Evolutionary conservation across 1,139 yeast species (phyloP).

Genomic region (Yamadazyma sp.): DNA sequence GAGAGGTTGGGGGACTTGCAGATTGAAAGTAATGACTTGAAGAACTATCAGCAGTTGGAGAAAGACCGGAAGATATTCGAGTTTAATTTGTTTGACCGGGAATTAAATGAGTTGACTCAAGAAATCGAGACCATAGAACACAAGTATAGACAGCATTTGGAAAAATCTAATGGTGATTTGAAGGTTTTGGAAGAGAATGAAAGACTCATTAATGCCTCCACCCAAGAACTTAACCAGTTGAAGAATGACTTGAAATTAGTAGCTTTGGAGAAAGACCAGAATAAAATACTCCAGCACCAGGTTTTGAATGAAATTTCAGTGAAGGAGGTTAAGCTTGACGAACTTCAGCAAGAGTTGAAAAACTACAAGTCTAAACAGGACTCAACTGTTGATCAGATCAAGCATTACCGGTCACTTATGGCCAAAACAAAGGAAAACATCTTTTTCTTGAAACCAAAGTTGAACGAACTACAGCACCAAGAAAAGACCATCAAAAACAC

Average conservation of each 20-base stretch:
- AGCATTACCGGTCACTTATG: conserved; percentile 21
- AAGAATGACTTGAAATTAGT: conserved; percentile 39
- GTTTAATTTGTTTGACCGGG: conserved; percentile 76
- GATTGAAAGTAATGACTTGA: conserved; percentile 75
- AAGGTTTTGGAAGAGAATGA: conserved; percentile 51
- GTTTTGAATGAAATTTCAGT: conserved; percentile 38
- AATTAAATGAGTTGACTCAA: conserved; percentile 59
- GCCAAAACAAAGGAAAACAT: conserved; percentile 23
- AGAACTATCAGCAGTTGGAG: conserved; percentile 66
- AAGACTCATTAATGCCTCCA: conserved; percentile 42
- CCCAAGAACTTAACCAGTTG: conserved; percentile 45
- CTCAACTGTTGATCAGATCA: conserved; percentile 19
- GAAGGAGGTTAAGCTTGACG: conserved; percentile 41
- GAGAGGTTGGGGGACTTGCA: conserved; percentile 75
- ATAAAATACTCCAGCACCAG: conserved; percentile 51
- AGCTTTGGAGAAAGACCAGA: conserved; percentile 51
- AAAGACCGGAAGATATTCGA: conserved; percentile 70
- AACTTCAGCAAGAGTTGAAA: conserved; percentile 21
- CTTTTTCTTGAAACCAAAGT: conserved; percentile 37
- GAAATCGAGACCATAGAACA: conserved; percentile 62
- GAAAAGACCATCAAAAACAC: conserved; percentile 43
- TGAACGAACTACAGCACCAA: conserved; percentile 34
- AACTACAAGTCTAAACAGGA: conserved; percentile 18
- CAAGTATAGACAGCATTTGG: conserved; percentile 53
- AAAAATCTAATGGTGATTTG: conserved; percentile 44